Conservation (phyloP, 2,329 filamentous ascomycete species). For the Mycosphaerella sp. region DNA sequence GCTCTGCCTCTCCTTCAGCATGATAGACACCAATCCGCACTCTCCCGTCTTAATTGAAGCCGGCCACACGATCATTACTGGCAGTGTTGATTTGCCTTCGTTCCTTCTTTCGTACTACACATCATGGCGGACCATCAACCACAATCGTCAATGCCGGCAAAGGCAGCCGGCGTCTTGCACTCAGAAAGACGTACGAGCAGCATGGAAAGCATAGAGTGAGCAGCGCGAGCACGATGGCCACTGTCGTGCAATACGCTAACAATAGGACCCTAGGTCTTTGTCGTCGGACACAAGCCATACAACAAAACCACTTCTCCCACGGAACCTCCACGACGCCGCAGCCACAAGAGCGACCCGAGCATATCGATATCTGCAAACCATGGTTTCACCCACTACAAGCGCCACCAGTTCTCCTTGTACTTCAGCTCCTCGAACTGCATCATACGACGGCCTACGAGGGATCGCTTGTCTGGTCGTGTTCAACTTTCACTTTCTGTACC, state of each 20-base stretch:
- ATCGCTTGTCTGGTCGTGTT: conserved; percentile 17
- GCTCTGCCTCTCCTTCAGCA: not conserved
- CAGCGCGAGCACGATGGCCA: not conserved
- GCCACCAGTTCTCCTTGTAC: not conserved
- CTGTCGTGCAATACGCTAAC: not conserved
- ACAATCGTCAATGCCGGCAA: not conserved
- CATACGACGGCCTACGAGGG: conserved; percentile 15
- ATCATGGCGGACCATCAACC: not conserved
- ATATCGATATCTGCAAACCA: not conserved
- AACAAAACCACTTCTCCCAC: not conserved
- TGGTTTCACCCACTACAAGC: not conserved
- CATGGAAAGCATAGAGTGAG: not conserved
- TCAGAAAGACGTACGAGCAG: not conserved
- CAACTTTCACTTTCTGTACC: conserved; percentile 18
- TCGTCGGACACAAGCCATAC: not conserved
- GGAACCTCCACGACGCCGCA: not conserved
- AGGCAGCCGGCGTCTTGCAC: not conserved
- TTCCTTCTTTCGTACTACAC: not conserved
- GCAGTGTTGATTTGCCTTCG: not conserved
- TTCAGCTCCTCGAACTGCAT: conserved; percentile 5
- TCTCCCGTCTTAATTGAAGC: not conserved
- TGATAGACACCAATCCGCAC: not conserved
- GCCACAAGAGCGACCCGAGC: not conserved
- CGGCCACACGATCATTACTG: not conserved
- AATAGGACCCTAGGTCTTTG: not conserved